Conservation (phyloP, 1,139 yeast species). For the Yamadazyma oceani region DNA sequence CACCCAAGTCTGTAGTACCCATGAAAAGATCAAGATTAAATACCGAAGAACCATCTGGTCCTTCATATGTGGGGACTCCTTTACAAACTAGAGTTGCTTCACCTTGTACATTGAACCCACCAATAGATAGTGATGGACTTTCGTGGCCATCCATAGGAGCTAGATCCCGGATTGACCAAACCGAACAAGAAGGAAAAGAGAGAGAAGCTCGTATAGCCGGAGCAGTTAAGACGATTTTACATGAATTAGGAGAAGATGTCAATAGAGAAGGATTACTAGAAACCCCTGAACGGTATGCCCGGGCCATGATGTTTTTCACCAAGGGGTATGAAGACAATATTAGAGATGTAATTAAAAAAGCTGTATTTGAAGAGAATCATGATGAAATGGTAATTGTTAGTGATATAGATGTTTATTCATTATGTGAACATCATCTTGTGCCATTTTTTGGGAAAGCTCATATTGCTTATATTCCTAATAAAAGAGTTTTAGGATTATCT, state of each 20-base stretch:
- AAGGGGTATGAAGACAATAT: slow-evolving; percentile 95
- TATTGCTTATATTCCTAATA: slow-evolving; percentile 94
- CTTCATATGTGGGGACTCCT: slow-evolving; percentile 36
- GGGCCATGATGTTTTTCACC: slow-evolving; percentile 94
- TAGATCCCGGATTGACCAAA: slow-evolving; percentile 65
- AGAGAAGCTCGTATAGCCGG: slow-evolving; percentile 77
- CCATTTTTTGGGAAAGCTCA: slow-evolving; percentile 97
- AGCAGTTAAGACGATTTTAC: slow-evolving; percentile 79
- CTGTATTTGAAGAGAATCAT: slow-evolving; percentile 97
- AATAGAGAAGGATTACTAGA: slow-evolving; percentile 86
- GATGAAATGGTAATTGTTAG: slow-evolving; percentile 98
- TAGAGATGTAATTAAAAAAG: slow-evolving; percentile 86
- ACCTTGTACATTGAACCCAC: slow-evolving; percentile 80
- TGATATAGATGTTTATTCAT: slow-evolving; percentile 87
- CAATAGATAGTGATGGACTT: slow-evolving; percentile 85
- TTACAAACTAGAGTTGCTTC: slow-evolving; percentile 77
- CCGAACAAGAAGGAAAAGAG: slow-evolving; percentile 55
- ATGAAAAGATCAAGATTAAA: slow-evolving; percentile 25
- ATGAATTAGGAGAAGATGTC: slow-evolving; percentile 90
- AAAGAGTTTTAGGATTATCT: slow-evolving; percentile 89
- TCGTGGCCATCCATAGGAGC: slow-evolving; percentile 97
- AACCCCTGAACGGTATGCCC: slow-evolving; percentile 94
- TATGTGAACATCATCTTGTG: slow-evolving; percentile 96
- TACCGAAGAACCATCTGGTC: slow-evolving; percentile 6
- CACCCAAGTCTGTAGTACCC: slow-evolving; percentile 27